Conservation (phyloP, 192 early-diverging fungal genomes). For the Gaertneriomyces semiglobifer region DNA sequence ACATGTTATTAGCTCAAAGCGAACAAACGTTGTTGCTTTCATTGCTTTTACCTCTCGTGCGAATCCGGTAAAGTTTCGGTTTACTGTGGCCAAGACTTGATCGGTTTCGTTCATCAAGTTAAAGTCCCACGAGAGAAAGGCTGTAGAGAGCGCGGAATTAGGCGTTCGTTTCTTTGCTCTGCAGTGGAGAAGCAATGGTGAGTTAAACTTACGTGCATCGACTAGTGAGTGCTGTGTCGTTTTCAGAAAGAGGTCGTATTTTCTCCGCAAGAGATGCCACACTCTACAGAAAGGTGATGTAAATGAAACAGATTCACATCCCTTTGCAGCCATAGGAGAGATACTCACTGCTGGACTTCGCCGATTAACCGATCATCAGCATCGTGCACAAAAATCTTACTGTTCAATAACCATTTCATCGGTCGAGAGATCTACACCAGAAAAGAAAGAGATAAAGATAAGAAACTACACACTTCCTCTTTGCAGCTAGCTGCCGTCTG, state of each 20-base stretch:
- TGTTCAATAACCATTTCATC: constrained; percentile 74
- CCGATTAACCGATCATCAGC: constrained; percentile 64
- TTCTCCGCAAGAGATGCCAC: constrained; percentile 76
- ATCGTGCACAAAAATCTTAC: constrained; percentile 63
- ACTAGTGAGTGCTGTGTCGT: constrained; percentile 45
- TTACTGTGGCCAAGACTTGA: constrained; percentile 56
- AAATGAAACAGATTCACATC: not conserved
- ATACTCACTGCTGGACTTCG: constrained; percentile 66
- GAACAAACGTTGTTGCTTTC: constrained; percentile 34
- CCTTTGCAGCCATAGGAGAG: not conserved
- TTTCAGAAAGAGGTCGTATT: constrained; percentile 78
- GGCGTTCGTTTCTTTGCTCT: no score
- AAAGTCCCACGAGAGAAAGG: constrained; percentile 80
- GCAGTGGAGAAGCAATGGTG: not conserved
- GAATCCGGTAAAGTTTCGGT: constrained; percentile 79
- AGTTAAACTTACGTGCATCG: constrained; percentile 16
- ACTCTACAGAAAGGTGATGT: constrained; percentile 30
- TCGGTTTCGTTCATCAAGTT: constrained; percentile 56
- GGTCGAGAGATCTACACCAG: constrained; percentile 44
- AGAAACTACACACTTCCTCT: no score
- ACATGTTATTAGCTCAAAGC: constrained; percentile 35
- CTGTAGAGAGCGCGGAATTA: constrained; percentile 8
- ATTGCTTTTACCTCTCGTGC: constrained; percentile 47
- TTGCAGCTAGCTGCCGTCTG: no score
- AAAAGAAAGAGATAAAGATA: no score